phyloP scores from a whole-genome alignment of 805 yeast species.

The Groenewaldozyma tartarivorans region DNA sequence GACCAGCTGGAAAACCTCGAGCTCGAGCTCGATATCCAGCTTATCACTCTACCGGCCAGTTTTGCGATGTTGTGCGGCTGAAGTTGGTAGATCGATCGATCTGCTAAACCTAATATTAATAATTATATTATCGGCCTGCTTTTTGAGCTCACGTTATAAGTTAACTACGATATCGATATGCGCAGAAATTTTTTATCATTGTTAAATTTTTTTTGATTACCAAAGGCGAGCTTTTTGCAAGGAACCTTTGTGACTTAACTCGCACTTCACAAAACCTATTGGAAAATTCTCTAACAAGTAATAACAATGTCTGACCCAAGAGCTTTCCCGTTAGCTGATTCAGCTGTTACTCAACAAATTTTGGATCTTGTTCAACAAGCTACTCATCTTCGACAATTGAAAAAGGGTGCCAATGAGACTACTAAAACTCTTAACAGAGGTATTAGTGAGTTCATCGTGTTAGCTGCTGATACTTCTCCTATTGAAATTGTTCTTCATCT shows the following conservation, averaged over 20 bases:
- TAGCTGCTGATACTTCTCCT: slow-evolving; percentile 99
- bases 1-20: too few relatives aligned
- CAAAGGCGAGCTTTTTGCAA: slow-evolving; percentile 29
- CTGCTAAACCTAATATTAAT: too few relatives aligned
- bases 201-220: too few relatives aligned
- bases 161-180: too few relatives aligned
- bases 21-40: too few relatives aligned
- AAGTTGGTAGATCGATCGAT: too few relatives aligned
- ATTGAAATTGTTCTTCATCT: slow-evolving; percentile 95
- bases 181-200: too few relatives aligned
- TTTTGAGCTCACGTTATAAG: too few relatives aligned
- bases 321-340: slow-evolving; percentile 98
- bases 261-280: slow-evolving; percentile 1
- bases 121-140: too few relatives aligned
- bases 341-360: slow-evolving; percentile 91
- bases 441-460: slow-evolving; percentile 96
- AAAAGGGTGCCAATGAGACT: slow-evolving; percentile 99
- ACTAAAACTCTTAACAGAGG: slow-evolving; percentile 99
- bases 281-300: slow-evolving; percentile 8
- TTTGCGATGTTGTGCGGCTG: too few relatives aligned
- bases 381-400: slow-evolving; percentile 93
- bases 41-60: too few relatives aligned
- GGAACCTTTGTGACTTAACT: slow-evolving; percentile 23
- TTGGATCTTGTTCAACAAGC: slow-evolving; percentile 97
- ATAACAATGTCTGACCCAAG: slow-evolving; percentile 94